Conservation (phyloP, 768 basidiomycete species). For the Clavaria fumosa region DNA sequence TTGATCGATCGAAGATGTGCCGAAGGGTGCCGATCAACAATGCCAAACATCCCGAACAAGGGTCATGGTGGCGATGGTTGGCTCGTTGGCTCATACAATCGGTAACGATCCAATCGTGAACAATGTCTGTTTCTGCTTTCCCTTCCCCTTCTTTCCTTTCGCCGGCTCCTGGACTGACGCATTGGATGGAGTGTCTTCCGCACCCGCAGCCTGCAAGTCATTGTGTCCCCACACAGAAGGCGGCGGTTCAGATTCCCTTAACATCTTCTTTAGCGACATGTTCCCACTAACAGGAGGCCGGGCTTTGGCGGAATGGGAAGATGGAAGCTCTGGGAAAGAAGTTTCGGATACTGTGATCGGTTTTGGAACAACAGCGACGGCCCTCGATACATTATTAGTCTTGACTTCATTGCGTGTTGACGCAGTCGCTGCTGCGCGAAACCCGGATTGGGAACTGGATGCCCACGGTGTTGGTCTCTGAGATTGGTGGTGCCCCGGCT, state of each 20-base stretch:
- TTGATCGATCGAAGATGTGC: no score
- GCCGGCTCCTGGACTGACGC: slow-evolving; percentile 8
- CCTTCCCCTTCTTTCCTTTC: slow-evolving; percentile 64
- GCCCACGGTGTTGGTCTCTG: slow-evolving; percentile 53
- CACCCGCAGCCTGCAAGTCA: slow-evolving; percentile 9
- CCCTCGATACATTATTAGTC: no score
- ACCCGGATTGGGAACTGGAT: slow-evolving; percentile 19
- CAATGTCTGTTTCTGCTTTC: slow-evolving; percentile 73
- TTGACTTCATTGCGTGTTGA: no score
- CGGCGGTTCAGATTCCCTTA: slow-evolving; percentile 31
- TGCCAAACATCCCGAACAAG: no score
- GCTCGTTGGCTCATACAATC: no score
- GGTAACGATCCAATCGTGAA: slow-evolving; percentile 49
- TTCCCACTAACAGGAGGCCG: slow-evolving; percentile 45
- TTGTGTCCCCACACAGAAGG: slow-evolving; percentile 27
- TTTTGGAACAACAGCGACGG: slow-evolving; percentile 25
- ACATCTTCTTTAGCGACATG: slow-evolving; percentile 48
- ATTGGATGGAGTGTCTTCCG: slow-evolving; percentile 7
- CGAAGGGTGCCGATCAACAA: no score
- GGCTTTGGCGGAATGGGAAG: slow-evolving; percentile 21
- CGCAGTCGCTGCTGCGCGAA: slow-evolving; percentile 10
- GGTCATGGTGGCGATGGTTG: no score
- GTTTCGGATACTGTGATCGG: slow-evolving; percentile 35
- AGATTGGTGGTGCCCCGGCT: slow-evolving; percentile 26
- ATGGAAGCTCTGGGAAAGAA: slow-evolving; percentile 64